phyloP scores from a whole-genome alignment of 768 basidiomycete genomes.

The Suillus variegatus region DNA sequence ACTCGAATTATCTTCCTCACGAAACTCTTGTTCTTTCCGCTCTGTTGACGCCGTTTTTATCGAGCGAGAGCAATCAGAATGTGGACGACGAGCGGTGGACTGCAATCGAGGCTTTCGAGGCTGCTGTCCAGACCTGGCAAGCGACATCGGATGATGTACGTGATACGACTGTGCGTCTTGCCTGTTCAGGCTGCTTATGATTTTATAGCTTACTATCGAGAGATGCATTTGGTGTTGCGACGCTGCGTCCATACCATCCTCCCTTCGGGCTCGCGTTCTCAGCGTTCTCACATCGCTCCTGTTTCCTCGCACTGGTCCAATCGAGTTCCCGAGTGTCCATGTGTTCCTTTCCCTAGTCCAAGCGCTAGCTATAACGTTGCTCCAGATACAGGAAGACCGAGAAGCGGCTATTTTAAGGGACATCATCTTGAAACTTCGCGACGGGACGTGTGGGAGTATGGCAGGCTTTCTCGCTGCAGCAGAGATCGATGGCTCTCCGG shows the following conservation, averaged over 20 bases:
- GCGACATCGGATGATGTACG: conserved; percentile 55
- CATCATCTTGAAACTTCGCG: conserved; percentile 45
- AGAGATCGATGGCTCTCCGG: conserved; percentile 13
- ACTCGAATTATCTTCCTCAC: conserved; percentile 46
- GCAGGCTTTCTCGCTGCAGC: conserved; percentile 27
- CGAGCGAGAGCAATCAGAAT: conserved; percentile 32
- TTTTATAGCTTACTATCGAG: conserved; percentile 48
- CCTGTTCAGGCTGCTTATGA: conserved; percentile 1
- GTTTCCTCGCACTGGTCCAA: conserved; percentile 43
- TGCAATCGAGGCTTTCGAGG: conserved; percentile 64
- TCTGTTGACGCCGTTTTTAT: conserved; percentile 57
- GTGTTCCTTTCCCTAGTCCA: conserved; percentile 55
- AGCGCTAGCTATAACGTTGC: conserved; percentile 52
- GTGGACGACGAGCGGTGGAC: conserved; percentile 54
- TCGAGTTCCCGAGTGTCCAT: conserved; percentile 42
- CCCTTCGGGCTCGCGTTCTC: conserved; percentile 51
- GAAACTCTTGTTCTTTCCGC: conserved; percentile 62
- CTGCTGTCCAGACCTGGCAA: conserved; percentile 57
- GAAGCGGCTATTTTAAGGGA: conserved; percentile 42
- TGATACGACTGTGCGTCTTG: conserved; percentile 7
- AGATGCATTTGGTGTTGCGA: conserved; percentile 74
- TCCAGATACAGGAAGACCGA: conserved; percentile 21
- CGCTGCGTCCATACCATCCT: conserved; percentile 48
- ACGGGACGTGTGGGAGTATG: conserved; percentile 51
- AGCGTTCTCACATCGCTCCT: conserved; percentile 49